Evolutionary conservation across 2,329 filamentous ascomycete species (phyloP).

Genomic region (Talaromyces sp.): DNA sequence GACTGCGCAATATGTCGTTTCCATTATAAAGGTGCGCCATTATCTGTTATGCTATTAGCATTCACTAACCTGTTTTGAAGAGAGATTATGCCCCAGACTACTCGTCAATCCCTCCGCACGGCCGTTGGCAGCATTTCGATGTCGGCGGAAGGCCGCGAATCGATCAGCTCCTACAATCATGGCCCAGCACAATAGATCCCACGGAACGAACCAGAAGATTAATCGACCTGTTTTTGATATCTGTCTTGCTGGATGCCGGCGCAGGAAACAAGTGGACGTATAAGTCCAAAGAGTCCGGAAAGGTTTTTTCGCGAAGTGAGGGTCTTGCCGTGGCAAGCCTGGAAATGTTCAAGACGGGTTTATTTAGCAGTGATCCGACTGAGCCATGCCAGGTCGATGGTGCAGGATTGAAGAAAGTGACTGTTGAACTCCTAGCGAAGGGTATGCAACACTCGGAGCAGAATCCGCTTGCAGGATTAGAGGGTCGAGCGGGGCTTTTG

Average conservation of each 20-base stretch:
- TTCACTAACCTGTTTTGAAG: slow-evolving; percentile 38
- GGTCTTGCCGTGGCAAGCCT: slow-evolving; percentile 73
- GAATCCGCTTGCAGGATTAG: slow-evolving; percentile 79
- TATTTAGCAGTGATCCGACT: slow-evolving; percentile 76
- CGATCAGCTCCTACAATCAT: slow-evolving; percentile 43
- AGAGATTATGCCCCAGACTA: slow-evolving; percentile 69
- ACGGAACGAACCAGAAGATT: slow-evolving; percentile 52
- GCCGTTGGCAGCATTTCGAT: slow-evolving; percentile 62
- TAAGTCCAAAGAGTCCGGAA: slow-evolving; percentile 83
- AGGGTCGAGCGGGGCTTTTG: slow-evolving; percentile 78
- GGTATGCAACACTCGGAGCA: slow-evolving; percentile 79
- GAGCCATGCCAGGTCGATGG: slow-evolving; percentile 91
- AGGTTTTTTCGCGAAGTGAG: slow-evolving; percentile 78
- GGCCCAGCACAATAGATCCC: slow-evolving; percentile 45
- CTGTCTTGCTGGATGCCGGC: slow-evolving; percentile 64
- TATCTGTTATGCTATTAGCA: neutral
- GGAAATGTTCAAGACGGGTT: slow-evolving; percentile 91
- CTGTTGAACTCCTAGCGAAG: slow-evolving; percentile 68
- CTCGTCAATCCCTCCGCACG: slow-evolving; percentile 74
- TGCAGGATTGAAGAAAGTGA: slow-evolving; percentile 70
- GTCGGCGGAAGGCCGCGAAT: slow-evolving; percentile 54
- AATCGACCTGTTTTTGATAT: slow-evolving; percentile 61
- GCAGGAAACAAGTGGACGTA: slow-evolving; percentile 90
- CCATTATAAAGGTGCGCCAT: slow-evolving; percentile 79
- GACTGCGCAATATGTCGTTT: slow-evolving; percentile 82